Conservation (phyloP, 192 early-diverging fungal genomes). For the Linnemannia exigua region DNA sequence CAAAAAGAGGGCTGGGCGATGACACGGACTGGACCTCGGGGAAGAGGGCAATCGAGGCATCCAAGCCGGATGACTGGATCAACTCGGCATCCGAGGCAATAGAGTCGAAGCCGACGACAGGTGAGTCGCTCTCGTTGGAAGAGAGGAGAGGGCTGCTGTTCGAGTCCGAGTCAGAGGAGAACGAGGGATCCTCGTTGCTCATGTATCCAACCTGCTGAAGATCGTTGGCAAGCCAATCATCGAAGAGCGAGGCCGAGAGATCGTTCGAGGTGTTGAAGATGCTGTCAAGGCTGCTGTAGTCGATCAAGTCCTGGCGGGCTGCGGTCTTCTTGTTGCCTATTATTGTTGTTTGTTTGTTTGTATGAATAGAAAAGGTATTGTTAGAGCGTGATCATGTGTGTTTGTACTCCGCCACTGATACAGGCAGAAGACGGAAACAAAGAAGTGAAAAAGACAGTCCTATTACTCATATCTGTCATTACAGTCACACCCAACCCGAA, state of each 20-base stretch:
- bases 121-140: conserved; percentile 34
- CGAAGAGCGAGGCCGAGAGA: conserved; percentile 55
- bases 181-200: conserved; percentile 25
- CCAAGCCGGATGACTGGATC: conserved; percentile 18
- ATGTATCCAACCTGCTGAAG: conserved; percentile 60
- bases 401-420: background rate
- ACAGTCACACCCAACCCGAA: background rate
- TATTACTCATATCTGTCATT: conserved; percentile 51
- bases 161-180: conserved; percentile 37
- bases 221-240: conserved; percentile 68
- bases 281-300: conserved; percentile 40
- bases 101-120: conserved; percentile 48
- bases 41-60: conserved; percentile 41
- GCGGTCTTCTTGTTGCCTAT: conserved; percentile 29
- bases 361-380: background rate
- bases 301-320: conserved; percentile 20
- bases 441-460: conserved; percentile 39
- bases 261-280: conserved; percentile 25
- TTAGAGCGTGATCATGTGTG: background rate
- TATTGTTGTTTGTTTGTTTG: background rate
- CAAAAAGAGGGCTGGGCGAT: conserved; percentile 7
- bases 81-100: conserved; percentile 45
- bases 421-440: background rate
- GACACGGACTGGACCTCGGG: conserved; percentile 29
- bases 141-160: conserved; percentile 27